Evolutionary conservation across 345 rosid genomes (phyloP).

Genomic region (Brassica incana): DNA sequence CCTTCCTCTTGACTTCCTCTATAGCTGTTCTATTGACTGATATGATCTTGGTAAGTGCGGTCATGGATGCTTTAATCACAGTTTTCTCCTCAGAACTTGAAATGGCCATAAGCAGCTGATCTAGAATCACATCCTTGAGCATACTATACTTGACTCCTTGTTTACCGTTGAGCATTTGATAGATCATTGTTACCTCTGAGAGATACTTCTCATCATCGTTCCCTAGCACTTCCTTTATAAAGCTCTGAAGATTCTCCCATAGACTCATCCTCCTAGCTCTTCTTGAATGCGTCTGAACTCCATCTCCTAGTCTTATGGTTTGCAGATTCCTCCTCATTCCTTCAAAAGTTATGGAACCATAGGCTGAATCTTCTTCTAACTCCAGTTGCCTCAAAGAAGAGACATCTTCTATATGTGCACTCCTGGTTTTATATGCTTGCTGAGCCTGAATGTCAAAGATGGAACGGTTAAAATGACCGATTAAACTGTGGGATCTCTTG

Average conservation of each 20-base stretch:
- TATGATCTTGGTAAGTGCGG: constrained; percentile 61
- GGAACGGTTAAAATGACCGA: constrained; percentile 47
- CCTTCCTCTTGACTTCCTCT: constrained; percentile 69
- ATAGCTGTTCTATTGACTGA: constrained; percentile 56
- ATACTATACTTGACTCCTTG: constrained; percentile 61
- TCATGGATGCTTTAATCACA: constrained; percentile 62
- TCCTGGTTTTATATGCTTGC: constrained; percentile 22
- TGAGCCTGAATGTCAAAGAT: constrained; percentile 44
- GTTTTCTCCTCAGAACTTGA: constrained; percentile 72
- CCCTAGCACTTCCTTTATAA: constrained; percentile 55
- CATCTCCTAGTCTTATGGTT: constrained; percentile 26
- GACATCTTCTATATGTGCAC: constrained; percentile 35
- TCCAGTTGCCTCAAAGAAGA: constrained; percentile 31
- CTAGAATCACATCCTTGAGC: constrained; percentile 70
- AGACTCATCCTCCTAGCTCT: constrained; percentile 46
- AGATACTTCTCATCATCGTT: constrained; percentile 58
- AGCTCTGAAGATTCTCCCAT: constrained; percentile 56
- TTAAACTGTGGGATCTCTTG: constrained; percentile 36
- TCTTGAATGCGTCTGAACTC: neutral
- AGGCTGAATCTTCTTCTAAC: constrained; percentile 40
- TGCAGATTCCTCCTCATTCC: constrained; percentile 34
- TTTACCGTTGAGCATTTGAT: constrained; percentile 59
- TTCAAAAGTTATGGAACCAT: constrained; percentile 41
- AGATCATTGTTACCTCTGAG: constrained; percentile 60
- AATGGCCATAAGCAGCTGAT: constrained; percentile 67